Percentiles rank a stretch among this genome's conserved stretches.
These are phyloP conservation scores for Plenodomus biglobosus DNA, from an alignment of 2,329 filamentous ascomycete species.

Conservation along the genomic window DNA sequence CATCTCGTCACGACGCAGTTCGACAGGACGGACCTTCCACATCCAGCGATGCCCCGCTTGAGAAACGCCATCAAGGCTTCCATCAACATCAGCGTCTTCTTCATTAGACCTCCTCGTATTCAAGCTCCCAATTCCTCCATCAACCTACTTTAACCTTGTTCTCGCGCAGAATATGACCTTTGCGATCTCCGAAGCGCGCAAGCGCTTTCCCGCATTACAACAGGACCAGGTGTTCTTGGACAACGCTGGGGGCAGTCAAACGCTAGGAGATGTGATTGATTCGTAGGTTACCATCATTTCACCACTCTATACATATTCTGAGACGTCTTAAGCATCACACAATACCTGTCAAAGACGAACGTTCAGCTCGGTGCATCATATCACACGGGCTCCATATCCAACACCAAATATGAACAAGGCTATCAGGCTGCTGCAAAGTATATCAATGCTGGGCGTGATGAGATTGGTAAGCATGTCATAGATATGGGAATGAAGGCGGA, in stretches of 20 bases:
- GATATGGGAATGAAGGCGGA: neutral
- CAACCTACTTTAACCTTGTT: too few species aligned
- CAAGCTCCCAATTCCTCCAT: too few species aligned
- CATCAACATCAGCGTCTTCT: neutral
- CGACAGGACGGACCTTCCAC: neutral
- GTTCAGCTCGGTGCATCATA: conserved; percentile 77
- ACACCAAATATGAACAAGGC: conserved; percentile 60
- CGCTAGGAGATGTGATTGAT: conserved; percentile 66
- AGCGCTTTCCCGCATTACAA: conserved; percentile 68
- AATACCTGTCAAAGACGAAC: conserved; percentile 68
- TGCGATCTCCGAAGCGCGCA: conserved; percentile 58
- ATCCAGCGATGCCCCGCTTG: neutral
- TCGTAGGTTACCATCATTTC: conserved; percentile 50
- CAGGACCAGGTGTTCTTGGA: conserved; percentile 72
- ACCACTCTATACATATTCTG: neutral
- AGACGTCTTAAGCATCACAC: conserved; percentile 52
- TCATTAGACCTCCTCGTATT: too few species aligned
- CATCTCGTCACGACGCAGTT: neutral
- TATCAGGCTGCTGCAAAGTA: conserved; percentile 68
- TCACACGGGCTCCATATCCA: conserved; percentile 60
- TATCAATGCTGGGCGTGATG: conserved; percentile 66
- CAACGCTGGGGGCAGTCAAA: conserved; percentile 76
- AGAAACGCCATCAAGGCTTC: neutral
- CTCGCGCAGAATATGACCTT: conserved; percentile 41
- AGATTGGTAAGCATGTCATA: conserved; percentile 57